Conservation (phyloP, 2,329 filamentous ascomycete genomes). For the Alternaria brassicae region DNA sequence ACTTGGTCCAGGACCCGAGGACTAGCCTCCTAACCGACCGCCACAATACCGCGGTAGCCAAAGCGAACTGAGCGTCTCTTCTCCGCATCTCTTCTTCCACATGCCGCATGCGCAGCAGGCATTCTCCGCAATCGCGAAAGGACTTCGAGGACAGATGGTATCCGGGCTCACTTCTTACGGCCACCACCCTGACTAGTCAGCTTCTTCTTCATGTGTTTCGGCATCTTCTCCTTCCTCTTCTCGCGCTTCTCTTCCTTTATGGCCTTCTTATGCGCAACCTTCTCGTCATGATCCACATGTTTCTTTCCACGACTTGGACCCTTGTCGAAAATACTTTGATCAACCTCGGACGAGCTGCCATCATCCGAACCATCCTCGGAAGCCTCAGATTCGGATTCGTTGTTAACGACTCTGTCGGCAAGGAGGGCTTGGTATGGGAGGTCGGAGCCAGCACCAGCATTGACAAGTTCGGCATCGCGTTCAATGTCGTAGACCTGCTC, state of each 20-base stretch:
- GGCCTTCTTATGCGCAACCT: conserved; percentile 84
- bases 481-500: conserved; percentile 97
- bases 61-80: not conserved
- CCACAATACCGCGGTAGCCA: not conserved
- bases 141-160: not conserved
- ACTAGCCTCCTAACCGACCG: not conserved
- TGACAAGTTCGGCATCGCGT: conserved; percentile 81
- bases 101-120: not conserved
- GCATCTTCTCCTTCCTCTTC: conserved; percentile 93
- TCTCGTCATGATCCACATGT: conserved; percentile 90
- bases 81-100: not conserved
- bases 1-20: not conserved
- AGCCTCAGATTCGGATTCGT: conserved; percentile 55
- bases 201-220: conserved; percentile 94
- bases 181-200: conserved; percentile 67
- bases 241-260: conserved; percentile 97
- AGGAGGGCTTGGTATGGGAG: conserved; percentile 86
- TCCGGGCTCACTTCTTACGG: conserved; percentile 63
- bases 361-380: conserved; percentile 27
- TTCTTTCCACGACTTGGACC: conserved; percentile 51
- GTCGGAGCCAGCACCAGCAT: conserved; percentile 74
- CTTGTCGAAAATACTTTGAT: conserved; percentile 46
- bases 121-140: not conserved
- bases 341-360: conserved; percentile 34
- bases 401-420: conserved; percentile 66